Conservation (phyloP, 345 rosid species). For the Erucastrum elatum region DNA sequence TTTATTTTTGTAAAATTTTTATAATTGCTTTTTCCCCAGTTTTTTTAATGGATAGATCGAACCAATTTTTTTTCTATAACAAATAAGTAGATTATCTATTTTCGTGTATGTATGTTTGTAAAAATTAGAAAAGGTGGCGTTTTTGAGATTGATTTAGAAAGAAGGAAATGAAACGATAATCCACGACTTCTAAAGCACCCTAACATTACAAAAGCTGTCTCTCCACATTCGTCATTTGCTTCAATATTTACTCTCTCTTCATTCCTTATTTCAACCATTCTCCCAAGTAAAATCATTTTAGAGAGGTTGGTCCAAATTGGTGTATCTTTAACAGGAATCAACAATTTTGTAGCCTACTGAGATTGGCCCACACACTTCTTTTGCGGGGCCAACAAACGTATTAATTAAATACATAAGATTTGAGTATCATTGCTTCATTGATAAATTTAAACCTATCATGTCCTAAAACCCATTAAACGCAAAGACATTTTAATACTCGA, state of each 20-base stretch:
- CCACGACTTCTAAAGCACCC: slow-evolving; percentile 39
- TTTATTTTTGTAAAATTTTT: no score
- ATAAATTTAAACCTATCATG: slow-evolving; percentile 1
- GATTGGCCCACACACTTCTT: slow-evolving; percentile 22
- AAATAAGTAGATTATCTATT: no score
- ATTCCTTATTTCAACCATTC: background rate
- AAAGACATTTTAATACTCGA: background rate
- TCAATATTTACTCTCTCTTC: slow-evolving; percentile 25
- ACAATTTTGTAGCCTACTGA: slow-evolving; percentile 16
- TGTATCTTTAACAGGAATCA: slow-evolving; percentile 23
- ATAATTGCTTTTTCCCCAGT: no score
- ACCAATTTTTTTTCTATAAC: no score
- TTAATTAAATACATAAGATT: background rate
- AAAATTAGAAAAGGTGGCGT: background rate
- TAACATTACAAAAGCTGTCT: slow-evolving; percentile 35
- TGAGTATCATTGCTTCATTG: slow-evolving; percentile 9
- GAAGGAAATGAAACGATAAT: slow-evolving; percentile 22
- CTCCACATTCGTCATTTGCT: slow-evolving; percentile 24
- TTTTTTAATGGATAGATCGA: no score
- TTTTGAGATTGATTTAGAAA: slow-evolving; percentile 31
- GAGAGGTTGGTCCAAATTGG: slow-evolving; percentile 29
- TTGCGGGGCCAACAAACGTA: background rate
- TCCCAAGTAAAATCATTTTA: slow-evolving; percentile 10
- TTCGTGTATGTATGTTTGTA: no score
- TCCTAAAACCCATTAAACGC: background rate